Percentiles rank a stretch among this genome's conserved stretches.
These are phyloP conservation scores for Helicocarpus griseus DNA, from an alignment of 2,329 filamentous ascomycete species.

Conservation along the genomic window DNA sequence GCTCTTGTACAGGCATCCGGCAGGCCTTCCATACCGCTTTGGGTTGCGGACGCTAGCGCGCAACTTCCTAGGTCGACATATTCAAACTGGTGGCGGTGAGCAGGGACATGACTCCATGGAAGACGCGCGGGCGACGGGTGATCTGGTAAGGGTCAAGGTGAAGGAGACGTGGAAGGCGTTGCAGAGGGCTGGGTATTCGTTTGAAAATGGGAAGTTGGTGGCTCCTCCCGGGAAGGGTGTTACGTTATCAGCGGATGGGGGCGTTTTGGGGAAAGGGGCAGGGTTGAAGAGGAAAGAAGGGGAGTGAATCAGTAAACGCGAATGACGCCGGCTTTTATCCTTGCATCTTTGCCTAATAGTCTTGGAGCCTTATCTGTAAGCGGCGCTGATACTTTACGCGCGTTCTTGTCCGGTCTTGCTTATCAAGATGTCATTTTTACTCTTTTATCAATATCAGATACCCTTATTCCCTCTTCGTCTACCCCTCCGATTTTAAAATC, in stretches of 20 bases:
- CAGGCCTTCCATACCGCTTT: conserved; percentile 66
- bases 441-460: too few relatives aligned
- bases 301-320: background rate
- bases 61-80: conserved; percentile 60
- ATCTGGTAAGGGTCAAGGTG: conserved; percentile 66
- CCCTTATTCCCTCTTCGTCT: too few relatives aligned
- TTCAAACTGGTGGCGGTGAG: conserved; percentile 58
- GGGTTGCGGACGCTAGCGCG: conserved; percentile 67
- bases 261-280: conserved; percentile 12
- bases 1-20: conserved; percentile 68
- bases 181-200: conserved; percentile 51
- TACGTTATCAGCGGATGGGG: conserved; percentile 3
- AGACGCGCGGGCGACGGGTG: conserved; percentile 80
- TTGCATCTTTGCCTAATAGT: too few relatives aligned
- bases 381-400: too few relatives aligned
- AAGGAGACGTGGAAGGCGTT: conserved; percentile 60
- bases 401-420: too few relatives aligned
- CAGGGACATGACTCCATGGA: conserved; percentile 84
- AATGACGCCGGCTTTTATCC: background rate
- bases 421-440: too few relatives aligned
- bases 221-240: background rate
- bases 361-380: too few relatives aligned
- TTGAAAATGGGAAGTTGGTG: conserved; percentile 40
- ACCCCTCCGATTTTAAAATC: too few relatives aligned
- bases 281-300: conserved; percentile 19